These are phyloP conservation scores for Candida buenavistaensis DNA, from an alignment of 1,139 yeast genomes.

Conservation along the genomic window DNA sequence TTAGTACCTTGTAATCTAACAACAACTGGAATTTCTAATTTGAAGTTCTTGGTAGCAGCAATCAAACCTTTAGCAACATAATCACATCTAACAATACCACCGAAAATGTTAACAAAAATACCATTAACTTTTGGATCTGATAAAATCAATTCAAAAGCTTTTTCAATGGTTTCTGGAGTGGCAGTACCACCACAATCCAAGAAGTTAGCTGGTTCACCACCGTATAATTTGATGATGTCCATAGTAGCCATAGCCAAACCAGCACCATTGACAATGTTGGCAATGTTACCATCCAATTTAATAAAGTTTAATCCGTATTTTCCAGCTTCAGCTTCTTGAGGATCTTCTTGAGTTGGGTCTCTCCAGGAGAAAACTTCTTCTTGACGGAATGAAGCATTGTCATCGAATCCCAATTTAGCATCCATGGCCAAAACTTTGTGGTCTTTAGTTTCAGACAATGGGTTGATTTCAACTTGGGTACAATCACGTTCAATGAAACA, in stretches of 20 bases:
- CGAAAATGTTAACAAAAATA: constrained; percentile 96
- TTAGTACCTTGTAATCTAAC: constrained; percentile 99
- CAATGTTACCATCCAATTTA: constrained; percentile 97
- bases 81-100: constrained; percentile 99
- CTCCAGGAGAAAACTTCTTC: constrained; percentile 94
- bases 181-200: constrained; percentile 99
- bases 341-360: constrained; percentile 96
- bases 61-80: constrained; percentile 97
- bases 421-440: constrained; percentile 96
- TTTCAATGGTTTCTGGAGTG: constrained; percentile 95
- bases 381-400: constrained; percentile 94
- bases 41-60: constrained; percentile 94
- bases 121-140: constrained; percentile 90
- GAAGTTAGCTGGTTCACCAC: constrained; percentile 99
- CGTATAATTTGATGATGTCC: constrained; percentile 98
- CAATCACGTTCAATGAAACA: constrained; percentile 91
- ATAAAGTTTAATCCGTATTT: constrained; percentile 91
- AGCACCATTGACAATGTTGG: constrained; percentile 98
- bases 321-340: constrained; percentile 93
- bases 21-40: constrained; percentile 90
- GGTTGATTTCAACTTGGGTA: constrained; percentile 98
- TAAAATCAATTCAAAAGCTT: constrained; percentile 91
- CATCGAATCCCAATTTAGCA: constrained; percentile 97
- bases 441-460: constrained; percentile 90
- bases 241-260: constrained; percentile 99